Evolutionary conservation across 768 basidiomycete species (phyloP).

Genomic region (Lentinus tigrinus): DNA sequence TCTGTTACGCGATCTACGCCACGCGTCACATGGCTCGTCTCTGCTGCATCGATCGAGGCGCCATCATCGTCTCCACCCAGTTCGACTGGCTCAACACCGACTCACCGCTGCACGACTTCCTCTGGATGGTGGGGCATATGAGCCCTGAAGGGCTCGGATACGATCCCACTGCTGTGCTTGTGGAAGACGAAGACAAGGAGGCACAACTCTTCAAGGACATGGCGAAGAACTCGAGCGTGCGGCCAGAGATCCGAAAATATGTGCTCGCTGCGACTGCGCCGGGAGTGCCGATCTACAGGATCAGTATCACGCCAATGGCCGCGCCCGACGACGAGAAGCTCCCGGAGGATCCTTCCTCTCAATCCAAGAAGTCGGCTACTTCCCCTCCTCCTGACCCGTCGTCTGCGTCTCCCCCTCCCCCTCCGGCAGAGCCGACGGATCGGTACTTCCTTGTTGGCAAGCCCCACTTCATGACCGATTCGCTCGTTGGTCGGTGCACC

Average conservation of each 20-base stretch:
- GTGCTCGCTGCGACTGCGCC: neutral
- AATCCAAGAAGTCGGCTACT: neutral
- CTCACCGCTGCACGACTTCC: neutral
- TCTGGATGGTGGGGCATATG: neutral
- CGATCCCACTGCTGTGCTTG: conserved; percentile 1
- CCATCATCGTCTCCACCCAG: neutral
- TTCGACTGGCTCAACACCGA: conserved; percentile 1
- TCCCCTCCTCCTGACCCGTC: neutral
- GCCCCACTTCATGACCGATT: neutral
- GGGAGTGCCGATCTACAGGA: conserved; percentile 1
- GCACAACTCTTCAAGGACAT: neutral
- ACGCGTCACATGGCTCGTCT: neutral
- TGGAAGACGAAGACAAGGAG: neutral
- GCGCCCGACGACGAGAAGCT: neutral
- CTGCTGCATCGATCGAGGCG: conserved; percentile 5
- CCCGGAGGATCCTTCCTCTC: neutral
- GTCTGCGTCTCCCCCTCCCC: neutral
- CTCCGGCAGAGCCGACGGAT: neutral
- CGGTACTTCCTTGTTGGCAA: conserved; percentile 4
- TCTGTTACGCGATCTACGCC: neutral
- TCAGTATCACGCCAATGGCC: neutral
- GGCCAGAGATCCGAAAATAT: neutral
- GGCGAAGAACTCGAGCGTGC: neutral
- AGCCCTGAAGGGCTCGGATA: neutral
- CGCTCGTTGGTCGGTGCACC: conserved; percentile 3